Evolutionary conservation across 768 basidiomycete species (phyloP).

Genomic region (Ephemerocybe angulata): DNA sequence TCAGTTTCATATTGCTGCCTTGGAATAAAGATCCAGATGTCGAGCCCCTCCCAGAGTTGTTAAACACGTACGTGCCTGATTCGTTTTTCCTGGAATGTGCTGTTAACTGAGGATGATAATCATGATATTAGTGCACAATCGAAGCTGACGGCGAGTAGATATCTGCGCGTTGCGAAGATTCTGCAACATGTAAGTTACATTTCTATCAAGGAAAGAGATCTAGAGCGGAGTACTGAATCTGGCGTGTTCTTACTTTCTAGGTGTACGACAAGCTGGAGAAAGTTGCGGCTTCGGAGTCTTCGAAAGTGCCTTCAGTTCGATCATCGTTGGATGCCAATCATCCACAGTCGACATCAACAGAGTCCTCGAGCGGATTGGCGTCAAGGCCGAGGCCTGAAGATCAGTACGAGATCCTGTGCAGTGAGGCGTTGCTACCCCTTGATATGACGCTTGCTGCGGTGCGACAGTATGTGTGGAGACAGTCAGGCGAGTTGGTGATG

Average conservation of each 20-base stretch:
- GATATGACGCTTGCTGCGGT: constrained; percentile 90
- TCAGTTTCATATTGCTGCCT: constrained; percentile 88
- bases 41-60: constrained; percentile 71
- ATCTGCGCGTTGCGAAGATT: constrained; percentile 83
- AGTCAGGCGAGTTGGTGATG: constrained; percentile 67
- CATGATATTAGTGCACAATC: constrained; percentile 55
- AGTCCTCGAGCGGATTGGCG: background rate
- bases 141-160: constrained; percentile 84
- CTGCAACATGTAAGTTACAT: constrained; percentile 62
- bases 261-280: constrained; percentile 82
- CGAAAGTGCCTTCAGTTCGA: constrained; percentile 28
- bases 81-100: background rate
- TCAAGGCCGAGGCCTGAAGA: constrained; percentile 50
- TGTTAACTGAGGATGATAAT: too few relatives aligned
- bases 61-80: constrained; percentile 68
- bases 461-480: constrained; percentile 86
- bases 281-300: constrained; percentile 31
- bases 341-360: background rate
- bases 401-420: constrained; percentile 83
- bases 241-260: constrained; percentile 30
- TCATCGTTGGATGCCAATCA: constrained; percentile 33
- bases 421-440: constrained; percentile 75
- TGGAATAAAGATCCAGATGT: constrained; percentile 58
- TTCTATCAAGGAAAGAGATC: too few relatives aligned
- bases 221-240: too few relatives aligned